Conservation (phyloP, 129 eudicot genomes). For the Flaveria sonorensis region DNA sequence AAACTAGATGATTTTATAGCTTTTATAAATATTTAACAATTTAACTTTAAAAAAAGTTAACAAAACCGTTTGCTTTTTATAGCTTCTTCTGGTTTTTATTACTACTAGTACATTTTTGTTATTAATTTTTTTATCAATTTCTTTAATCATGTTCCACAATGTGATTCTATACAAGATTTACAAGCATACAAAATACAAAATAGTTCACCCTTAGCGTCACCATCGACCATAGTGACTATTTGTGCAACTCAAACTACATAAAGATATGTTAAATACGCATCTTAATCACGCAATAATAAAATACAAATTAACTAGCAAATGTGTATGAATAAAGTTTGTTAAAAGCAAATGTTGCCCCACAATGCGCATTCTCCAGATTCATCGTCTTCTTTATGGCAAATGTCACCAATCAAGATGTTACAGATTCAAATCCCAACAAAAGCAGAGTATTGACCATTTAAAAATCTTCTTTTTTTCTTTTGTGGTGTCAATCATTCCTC, state of each 20-base stretch:
- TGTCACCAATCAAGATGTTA: background rate
- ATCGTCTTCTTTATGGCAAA: background rate
- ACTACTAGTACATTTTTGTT: too few species aligned
- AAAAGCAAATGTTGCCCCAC: background rate
- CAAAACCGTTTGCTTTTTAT: background rate
- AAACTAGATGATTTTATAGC: background rate
- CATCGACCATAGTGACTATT: background rate
- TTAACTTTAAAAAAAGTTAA: too few species aligned
- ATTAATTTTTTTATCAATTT: background rate
- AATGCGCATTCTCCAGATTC: background rate
- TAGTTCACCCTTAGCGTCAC: background rate
- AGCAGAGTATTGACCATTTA: too few species aligned
- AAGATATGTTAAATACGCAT: background rate
- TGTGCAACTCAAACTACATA: background rate
- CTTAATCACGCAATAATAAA: background rate
- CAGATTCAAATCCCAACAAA: background rate
- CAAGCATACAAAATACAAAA: too few species aligned
- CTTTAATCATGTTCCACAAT: background rate
- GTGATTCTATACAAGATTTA: too few species aligned
- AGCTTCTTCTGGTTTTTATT: background rate
- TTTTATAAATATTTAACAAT: background rate
- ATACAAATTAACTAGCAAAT: background rate
- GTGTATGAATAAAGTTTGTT: background rate
- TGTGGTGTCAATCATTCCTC: constrained; percentile 16
- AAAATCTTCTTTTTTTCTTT: background rate